Base-by-base conservation (phyloP, 257 asterid species). In the Avicennia marina region DNA sequence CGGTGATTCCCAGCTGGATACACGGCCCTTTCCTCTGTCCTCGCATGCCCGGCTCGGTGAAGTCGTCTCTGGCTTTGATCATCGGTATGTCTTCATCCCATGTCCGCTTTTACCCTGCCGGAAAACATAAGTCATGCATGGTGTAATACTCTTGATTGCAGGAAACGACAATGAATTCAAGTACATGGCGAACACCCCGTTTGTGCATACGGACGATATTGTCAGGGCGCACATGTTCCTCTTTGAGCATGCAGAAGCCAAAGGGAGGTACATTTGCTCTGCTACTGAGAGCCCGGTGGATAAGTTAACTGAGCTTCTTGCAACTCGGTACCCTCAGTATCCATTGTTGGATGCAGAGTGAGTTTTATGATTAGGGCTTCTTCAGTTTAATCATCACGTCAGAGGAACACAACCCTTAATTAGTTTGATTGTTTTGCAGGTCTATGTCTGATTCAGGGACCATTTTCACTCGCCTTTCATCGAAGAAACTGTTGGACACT, bases 1-100 rank as follows among this genome's bases (percentile, higher is more conserved):
- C 76, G 1, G 42, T 78, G 34, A 51, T 78, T 54, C 87, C 91
- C 11, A 55, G 77, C 3, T 70, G 71, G 75, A 72, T 80, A 21
- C 64, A 62, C 59, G 91, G 95, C 8, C 87, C 95, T 41, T 86
- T 82, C 39, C 10, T 82, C 3, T 56, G 70, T 39, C 81, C 82
- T 17, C 44, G 40, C 15, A 40, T 56, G 36, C 87, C 90, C 22
- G 59, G 64, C 43, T 76, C 90, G 0, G 82, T 79, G 7, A 45
- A 31, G 6, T n/a, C 63, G 0, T 73, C 81, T 2, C 49, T 78
- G 66, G 66, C 79, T 6, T 6, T 76, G 62, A 73, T 76, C 1
- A 55, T 68, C 2, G 86, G 86, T 79, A 60, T 22, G 56, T 36
- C 20, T 21, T 10, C 1, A 3, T 42, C 24, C 16, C 16, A 2